Evolutionary conservation across 2,329 filamentous ascomycete genomes (phyloP), one percentile per base, ranked within the genome.

Genomic region (Fusarium sp.): DNA sequence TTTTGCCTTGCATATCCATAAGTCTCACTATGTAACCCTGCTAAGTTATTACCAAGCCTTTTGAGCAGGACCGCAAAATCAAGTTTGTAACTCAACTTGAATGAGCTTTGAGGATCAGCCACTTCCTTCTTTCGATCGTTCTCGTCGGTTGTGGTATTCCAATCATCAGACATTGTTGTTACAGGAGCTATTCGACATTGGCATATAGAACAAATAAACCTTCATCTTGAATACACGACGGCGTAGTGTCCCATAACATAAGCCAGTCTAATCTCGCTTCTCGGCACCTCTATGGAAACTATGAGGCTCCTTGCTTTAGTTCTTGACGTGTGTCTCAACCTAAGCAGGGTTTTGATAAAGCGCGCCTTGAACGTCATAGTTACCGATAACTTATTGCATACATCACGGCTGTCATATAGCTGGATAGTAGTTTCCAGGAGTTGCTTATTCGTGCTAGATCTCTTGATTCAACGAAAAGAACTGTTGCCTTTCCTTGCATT

Each of bases 1-100:
- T 50, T 40, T 26, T 17, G 24, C 56, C 49, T 47, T 40, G 24
- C 39, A 62, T 33, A 22, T 10, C 6, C n/a, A 26, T 30, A 20
- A 40, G 13, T 24, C 37, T 54, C 14, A 11, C 33, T 32, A 30
- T 13, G 28, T 30, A 17, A 24, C 9, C 19, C 17, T 35, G 17
- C 26, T 9, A 26, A 39, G 33, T 33, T 33, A 10, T 33, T 15
- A 6, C 7, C 14, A 33, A 33, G 6, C 14, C 14, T 7, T 33
- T 15, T 15, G 6, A 15, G 14, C 30, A 15, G 14, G 14, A 33
- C 30, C 30, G 14, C 30, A 15, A 33, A 10, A 13, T 30, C 11
- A 30, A 30, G 28, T 10, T 30, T 30, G 28, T 30, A 11, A 30
- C 28, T 30, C 28, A 30, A 11, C 11, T 4, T 30, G 9, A 5